phyloP scores from a whole-genome alignment of 805 yeast genomes.

The Torulaspora gathmanii region DNA sequence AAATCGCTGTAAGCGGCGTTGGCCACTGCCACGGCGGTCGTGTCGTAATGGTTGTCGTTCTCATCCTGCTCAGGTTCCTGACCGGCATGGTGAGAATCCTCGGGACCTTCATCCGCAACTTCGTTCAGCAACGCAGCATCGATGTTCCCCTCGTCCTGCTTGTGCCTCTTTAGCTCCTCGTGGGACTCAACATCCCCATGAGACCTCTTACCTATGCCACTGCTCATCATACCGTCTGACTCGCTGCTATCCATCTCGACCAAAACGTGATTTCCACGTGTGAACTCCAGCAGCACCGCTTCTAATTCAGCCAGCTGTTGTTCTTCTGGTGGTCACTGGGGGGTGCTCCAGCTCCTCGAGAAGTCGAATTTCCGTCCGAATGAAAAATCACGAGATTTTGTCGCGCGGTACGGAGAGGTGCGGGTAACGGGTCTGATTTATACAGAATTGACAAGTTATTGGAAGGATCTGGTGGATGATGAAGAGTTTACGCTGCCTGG shows the following conservation, averaged over 20 bases:
- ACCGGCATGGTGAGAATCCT: not conserved
- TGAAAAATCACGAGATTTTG: not conserved
- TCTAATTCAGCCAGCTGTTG: slow-evolving; percentile 6
- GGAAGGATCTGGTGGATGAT: slow-evolving; percentile 18
- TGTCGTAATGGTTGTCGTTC: slow-evolving; percentile 7
- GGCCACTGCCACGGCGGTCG: slow-evolving; percentile 28
- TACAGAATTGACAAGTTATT: not conserved
- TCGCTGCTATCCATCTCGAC: not conserved
- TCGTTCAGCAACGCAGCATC: slow-evolving; percentile 31
- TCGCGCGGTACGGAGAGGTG: not conserved
- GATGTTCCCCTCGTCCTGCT: slow-evolving; percentile 27
- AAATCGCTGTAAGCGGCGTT: slow-evolving; percentile 30
- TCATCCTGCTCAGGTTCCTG: slow-evolving; percentile 6
- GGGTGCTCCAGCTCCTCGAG: not conserved
- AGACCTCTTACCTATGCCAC: slow-evolving; percentile 9
- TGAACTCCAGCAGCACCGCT: slow-evolving; percentile 4
- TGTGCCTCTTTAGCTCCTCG: slow-evolving; percentile 18
- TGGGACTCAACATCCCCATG: slow-evolving; percentile 6
- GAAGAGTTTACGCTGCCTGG: slow-evolving; percentile 15
- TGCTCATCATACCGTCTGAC: slow-evolving; percentile 1
- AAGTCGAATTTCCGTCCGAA: not conserved
- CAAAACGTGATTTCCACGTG: slow-evolving; percentile 36
- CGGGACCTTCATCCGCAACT: slow-evolving; percentile 7
- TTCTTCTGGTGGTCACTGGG: slow-evolving; percentile 1
- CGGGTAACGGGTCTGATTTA: not conserved